Evolutionary conservation across 352 stramenopile genomes (phyloP).

Genomic region (Stramenopiles sp.): DNA sequence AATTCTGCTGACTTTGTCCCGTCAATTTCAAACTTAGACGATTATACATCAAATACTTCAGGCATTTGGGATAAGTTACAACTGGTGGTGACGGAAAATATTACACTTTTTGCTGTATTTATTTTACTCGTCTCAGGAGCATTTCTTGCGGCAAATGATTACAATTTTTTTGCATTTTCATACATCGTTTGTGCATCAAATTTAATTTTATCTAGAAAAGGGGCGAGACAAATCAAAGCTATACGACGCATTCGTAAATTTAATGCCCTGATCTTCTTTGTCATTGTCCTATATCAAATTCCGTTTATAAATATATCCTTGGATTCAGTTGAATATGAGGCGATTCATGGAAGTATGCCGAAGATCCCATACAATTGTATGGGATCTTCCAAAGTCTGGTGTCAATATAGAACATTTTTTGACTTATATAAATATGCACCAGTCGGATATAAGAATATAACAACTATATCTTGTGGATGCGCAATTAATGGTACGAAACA

Average conservation of each 20-base stretch:
- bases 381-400: neutral
- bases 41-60: neutral
- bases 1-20: neutral
- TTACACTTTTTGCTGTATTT: neutral
- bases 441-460: neutral
- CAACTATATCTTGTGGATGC: neutral
- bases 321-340: neutral
- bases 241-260: neutral
- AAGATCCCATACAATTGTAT: neutral
- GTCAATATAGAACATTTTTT: neutral
- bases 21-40: neutral
- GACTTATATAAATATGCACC: neutral
- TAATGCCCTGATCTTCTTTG: neutral
- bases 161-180: neutral
- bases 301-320: neutral
- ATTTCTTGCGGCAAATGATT: neutral
- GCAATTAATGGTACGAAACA: neutral
- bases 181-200: neutral
- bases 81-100: neutral
- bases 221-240: neutral
- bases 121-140: neutral
- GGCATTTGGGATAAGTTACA: neutral
- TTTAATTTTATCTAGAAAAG: neutral
- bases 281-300: neutral
- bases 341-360: neutral